A percentile compares a stretch with the other conserved stretches of the same genome.
Conservation (phyloP, 768 basidiomycete genomes). For the Russula foetens region DNA sequence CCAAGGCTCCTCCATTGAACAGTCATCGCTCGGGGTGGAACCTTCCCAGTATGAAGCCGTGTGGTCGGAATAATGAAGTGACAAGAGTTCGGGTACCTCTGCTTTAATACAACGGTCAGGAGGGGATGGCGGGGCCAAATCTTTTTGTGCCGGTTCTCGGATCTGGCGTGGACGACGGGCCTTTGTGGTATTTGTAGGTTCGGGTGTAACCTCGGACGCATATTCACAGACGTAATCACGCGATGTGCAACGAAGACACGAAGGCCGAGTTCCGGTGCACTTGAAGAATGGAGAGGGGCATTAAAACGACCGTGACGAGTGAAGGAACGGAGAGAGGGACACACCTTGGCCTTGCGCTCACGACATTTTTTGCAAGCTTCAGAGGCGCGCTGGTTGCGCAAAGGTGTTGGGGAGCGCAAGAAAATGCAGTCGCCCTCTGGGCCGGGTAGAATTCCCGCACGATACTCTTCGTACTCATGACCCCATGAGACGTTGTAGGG, state of each 20-base stretch:
- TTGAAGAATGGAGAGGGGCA: slow-evolving; percentile 11
- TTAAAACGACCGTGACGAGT: background rate
- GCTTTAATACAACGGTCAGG: slow-evolving; percentile 4
- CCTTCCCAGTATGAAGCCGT: slow-evolving; percentile 14
- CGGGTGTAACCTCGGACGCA: slow-evolving; percentile 21
- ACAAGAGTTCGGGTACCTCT: slow-evolving; percentile 8
- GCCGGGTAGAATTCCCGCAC: slow-evolving; percentile 29
- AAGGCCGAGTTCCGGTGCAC: slow-evolving; percentile 32
- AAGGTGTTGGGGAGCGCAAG: slow-evolving; percentile 33
- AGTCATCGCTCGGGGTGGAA: slow-evolving; percentile 19
- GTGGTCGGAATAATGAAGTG: slow-evolving; percentile 13
- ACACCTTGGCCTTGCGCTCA: slow-evolving; percentile 34
- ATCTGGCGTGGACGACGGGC: slow-evolving; percentile 11
- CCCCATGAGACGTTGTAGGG: slow-evolving; percentile 36
- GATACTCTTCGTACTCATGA: slow-evolving; percentile 28
- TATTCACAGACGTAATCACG: slow-evolving; percentile 31
- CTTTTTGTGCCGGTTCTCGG: background rate
- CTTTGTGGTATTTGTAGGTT: slow-evolving; percentile 6
- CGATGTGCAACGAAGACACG: slow-evolving; percentile 30
- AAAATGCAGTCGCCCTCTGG: slow-evolving; percentile 33
- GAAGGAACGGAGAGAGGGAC: slow-evolving; percentile 1
- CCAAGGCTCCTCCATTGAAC: slow-evolving; percentile 18
- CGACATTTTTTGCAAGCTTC: slow-evolving; percentile 34
- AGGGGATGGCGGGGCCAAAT: background rate
- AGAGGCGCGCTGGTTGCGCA: slow-evolving; percentile 30